These are phyloP conservation scores for Exophiala sideris DNA, from an alignment of 2,329 filamentous ascomycete genomes.

Conservation along the genomic window DNA sequence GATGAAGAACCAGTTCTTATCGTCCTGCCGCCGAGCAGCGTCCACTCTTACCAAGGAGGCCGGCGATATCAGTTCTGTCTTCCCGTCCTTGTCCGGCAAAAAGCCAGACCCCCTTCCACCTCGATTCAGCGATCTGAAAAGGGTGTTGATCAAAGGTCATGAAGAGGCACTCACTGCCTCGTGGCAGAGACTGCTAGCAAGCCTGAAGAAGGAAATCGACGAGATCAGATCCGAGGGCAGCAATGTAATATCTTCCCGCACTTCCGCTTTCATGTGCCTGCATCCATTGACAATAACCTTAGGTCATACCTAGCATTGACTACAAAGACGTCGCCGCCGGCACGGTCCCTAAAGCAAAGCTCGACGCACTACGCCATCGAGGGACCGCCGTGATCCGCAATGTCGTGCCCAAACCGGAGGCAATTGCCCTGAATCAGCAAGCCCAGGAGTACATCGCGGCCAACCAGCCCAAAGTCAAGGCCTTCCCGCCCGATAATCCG, in stretches of 20 bases:
- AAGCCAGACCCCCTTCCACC: constrained; percentile 40
- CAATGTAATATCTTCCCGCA: constrained; percentile 33
- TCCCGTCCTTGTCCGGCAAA: constrained; percentile 45
- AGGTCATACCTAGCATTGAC: constrained; percentile 43
- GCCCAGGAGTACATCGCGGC: constrained; percentile 62
- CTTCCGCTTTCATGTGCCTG: not conserved
- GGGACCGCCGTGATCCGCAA: constrained; percentile 64
- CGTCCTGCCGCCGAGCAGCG: constrained; percentile 19
- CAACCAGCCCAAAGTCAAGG: constrained; percentile 54
- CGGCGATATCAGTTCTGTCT: constrained; percentile 49
- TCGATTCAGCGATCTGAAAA: constrained; percentile 43
- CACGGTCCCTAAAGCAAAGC: constrained; percentile 33
- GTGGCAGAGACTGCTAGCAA: constrained; percentile 42
- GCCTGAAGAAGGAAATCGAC: constrained; percentile 39
- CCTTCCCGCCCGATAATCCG: constrained; percentile 64
- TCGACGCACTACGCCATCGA: constrained; percentile 56
- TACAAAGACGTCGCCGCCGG: constrained; percentile 40
- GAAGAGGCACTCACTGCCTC: constrained; percentile 38
- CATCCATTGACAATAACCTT: not conserved
- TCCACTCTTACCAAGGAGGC: constrained; percentile 41
- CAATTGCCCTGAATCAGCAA: constrained; percentile 62
- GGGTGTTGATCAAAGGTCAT: constrained; percentile 38
- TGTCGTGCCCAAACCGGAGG: constrained; percentile 62
- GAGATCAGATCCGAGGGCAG: constrained; percentile 41
- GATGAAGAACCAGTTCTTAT: constrained; percentile 12